Conservation (phyloP, 1,284 basidiomycete genomes). For the Exobasidium rhododendri region DNA sequence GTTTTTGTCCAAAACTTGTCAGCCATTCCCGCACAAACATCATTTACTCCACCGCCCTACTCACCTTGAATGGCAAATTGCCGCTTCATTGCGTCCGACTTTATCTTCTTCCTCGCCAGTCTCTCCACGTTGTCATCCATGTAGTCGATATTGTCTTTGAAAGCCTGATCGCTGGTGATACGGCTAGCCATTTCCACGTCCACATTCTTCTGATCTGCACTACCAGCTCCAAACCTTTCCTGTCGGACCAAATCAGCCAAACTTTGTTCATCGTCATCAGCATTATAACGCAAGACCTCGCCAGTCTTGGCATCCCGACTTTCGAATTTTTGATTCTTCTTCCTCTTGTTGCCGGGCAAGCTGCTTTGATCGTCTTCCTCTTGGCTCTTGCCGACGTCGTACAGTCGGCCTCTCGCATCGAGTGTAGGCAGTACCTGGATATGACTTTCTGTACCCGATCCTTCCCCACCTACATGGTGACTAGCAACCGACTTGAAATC, state of each 20-base stretch:
- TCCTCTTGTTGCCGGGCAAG: conserved; percentile 11
- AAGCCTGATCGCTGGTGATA: conserved; percentile 81
- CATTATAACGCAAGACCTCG: conserved; percentile 33
- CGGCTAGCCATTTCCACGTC: conserved; percentile 84
- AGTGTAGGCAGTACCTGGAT: conserved; percentile 85
- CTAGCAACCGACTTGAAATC: conserved; percentile 25
- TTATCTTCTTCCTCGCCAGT: conserved; percentile 87
- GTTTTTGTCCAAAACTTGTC: neutral
- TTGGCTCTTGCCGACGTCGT: conserved; percentile 78
- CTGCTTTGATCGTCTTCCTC: conserved; percentile 16
- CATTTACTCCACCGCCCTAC: conserved; percentile 14
- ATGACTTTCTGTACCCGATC: conserved; percentile 54
- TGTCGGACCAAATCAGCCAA: conserved; percentile 88
- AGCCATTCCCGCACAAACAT: conserved; percentile 7
- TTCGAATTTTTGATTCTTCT: conserved; percentile 63
- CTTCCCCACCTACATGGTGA: conserved; percentile 10
- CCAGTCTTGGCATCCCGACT: conserved; percentile 74
- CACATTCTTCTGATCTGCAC: conserved; percentile 81
- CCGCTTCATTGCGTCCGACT: conserved; percentile 89
- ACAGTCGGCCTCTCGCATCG: conserved; percentile 78
- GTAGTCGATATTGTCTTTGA: conserved; percentile 72
- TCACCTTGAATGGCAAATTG: conserved; percentile 81
- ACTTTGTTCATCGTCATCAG: conserved; percentile 78
- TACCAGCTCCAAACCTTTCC: conserved; percentile 83
- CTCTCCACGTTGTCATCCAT: conserved; percentile 94